phyloP scores from a whole-genome alignment of 2,329 filamentous ascomycete genomes.

The Corniculantispora saksenae region DNA sequence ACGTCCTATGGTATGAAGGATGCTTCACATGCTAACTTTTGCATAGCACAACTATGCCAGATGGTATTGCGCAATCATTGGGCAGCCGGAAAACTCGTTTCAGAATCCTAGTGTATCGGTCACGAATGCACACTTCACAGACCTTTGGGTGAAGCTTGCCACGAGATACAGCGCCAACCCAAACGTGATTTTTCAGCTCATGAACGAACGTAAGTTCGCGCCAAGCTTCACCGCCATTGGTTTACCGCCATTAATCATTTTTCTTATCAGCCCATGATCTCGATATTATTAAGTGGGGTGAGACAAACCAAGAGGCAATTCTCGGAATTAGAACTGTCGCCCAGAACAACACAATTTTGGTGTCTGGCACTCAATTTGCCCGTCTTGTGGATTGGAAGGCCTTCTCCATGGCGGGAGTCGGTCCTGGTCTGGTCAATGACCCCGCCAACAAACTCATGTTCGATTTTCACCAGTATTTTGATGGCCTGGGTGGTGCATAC shows the following conservation, averaged over 20 bases:
- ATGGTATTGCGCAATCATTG: conserved; percentile 5
- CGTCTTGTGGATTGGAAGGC: background rate
- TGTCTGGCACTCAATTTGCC: background rate
- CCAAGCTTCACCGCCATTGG: background rate
- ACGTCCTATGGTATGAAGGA: background rate
- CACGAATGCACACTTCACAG: background rate
- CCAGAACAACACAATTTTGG: background rate
- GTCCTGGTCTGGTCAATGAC: background rate
- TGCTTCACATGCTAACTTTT: background rate
- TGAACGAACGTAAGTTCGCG: background rate
- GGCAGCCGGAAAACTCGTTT: background rate
- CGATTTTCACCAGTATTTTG: conserved; percentile 7
- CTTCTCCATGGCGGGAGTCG: background rate
- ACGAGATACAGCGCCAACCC: background rate
- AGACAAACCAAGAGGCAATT: background rate
- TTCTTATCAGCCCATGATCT: background rate
- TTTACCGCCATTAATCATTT: no score
- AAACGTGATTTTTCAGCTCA: conserved; percentile 1
- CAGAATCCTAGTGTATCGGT: background rate
- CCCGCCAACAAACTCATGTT: background rate
- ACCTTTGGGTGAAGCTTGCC: conserved; percentile 3
- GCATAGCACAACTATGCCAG: background rate
- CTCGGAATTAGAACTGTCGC: background rate
- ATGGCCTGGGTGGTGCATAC: background rate
- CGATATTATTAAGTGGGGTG: background rate